phyloP scores from a whole-genome alignment of 129 eudicot species.

The Pseudognaphalium luteoalbum region DNA sequence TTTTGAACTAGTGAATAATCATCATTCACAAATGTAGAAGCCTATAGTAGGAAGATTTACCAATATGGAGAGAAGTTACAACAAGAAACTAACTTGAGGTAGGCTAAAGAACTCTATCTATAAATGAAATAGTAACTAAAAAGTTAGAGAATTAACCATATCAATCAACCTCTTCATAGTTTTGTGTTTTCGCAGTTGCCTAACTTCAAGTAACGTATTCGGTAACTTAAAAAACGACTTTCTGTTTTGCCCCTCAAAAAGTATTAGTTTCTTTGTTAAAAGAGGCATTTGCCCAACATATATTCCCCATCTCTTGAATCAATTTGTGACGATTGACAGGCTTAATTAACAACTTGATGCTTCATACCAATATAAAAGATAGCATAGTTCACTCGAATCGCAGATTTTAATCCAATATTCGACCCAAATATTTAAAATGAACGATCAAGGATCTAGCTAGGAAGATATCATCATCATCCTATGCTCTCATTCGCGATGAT shows the following conservation, averaged over 20 bases:
- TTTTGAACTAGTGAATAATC: not conserved
- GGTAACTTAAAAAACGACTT: slow-evolving; percentile 32
- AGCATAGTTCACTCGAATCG: too few species aligned
- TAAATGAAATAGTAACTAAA: not conserved
- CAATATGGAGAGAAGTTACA: not conserved
- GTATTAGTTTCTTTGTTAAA: not conserved
- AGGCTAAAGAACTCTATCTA: not conserved
- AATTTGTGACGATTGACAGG: not conserved
- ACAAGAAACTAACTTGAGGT: too few species aligned
- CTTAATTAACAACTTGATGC: not conserved
- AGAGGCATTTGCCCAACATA: not conserved
- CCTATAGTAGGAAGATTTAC: not conserved
- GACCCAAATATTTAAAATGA: too few species aligned
- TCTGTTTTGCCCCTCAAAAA: slow-evolving; percentile 9
- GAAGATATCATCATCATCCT: too few species aligned
- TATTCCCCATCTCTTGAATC: not conserved
- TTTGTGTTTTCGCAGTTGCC: slow-evolving; percentile 1
- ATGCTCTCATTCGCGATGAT: too few species aligned
- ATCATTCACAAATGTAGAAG: not conserved
- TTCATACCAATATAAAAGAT: not conserved
- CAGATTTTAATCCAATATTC: too few species aligned
- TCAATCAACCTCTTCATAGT: not conserved
- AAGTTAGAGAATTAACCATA: not conserved
- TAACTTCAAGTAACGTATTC: not conserved
- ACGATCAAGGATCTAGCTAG: too few species aligned